Evolutionary conservation across 305 asterid species (phyloP).

Genomic region (Fraxinus nigra): DNA sequence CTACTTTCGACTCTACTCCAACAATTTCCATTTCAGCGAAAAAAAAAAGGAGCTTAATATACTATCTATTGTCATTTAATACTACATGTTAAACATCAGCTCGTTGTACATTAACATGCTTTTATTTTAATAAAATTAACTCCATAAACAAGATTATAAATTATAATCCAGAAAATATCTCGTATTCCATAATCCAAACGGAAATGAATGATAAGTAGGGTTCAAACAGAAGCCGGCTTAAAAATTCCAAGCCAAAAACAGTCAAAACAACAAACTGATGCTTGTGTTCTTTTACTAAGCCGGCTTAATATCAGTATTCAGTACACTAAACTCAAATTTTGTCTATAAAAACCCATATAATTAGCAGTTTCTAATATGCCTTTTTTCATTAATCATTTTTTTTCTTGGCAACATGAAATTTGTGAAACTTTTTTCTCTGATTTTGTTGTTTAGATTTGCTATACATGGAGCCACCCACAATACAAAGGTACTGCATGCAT

Average conservation of each 20-base stretch:
- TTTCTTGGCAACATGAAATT: slow-evolving; percentile 23
- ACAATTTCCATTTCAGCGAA: background rate
- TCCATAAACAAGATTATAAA: background rate
- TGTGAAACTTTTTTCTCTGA: slow-evolving; percentile 22
- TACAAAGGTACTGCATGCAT: slow-evolving; percentile 32
- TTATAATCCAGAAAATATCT: background rate
- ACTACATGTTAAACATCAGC: background rate
- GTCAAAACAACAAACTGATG: slow-evolving; percentile 15
- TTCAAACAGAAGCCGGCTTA: slow-evolving; percentile 33
- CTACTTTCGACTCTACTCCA: background rate
- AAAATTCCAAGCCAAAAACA: slow-evolving; percentile 24
- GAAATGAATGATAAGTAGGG: slow-evolving; percentile 1
- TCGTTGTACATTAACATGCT: background rate
- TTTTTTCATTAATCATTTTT: slow-evolving; percentile 13
- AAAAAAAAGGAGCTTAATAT: too few relatives aligned
- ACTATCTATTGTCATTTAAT: background rate
- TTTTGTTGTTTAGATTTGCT: slow-evolving; percentile 27
- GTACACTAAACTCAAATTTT: background rate
- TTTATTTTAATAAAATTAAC: background rate
- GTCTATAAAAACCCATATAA: slow-evolving; percentile 30
- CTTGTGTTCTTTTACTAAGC: slow-evolving; percentile 16
- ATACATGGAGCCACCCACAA: slow-evolving; percentile 24
- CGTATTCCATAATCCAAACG: background rate
- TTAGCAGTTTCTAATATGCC: slow-evolving; percentile 18
- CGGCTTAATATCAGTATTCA: slow-evolving; percentile 18